Percentiles rank a stretch among this genome's conserved stretches.
phyloP scores from a whole-genome alignment of 768 basidiomycete species.

The Suillus decipiens region DNA sequence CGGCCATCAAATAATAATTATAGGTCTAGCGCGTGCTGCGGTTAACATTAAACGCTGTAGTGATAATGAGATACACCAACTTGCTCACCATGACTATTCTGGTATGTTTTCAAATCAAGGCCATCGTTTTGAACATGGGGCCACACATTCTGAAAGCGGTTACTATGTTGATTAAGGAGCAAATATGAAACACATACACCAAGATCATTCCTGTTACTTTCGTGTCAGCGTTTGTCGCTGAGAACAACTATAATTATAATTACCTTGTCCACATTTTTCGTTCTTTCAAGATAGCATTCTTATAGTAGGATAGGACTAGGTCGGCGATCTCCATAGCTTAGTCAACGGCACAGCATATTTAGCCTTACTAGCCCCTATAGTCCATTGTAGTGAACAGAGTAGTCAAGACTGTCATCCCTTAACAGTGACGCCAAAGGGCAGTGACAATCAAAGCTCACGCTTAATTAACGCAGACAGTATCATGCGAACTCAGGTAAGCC shows the following conservation, averaged over 20 bases:
- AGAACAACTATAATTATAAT: not conserved
- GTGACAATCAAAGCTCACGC: too few species aligned
- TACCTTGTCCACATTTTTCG: slow-evolving; percentile 49
- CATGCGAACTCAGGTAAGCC: too few species aligned
- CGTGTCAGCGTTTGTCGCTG: not conserved
- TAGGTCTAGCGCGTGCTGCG: slow-evolving; percentile 42
- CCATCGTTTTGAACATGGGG: slow-evolving; percentile 36
- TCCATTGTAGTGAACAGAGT: too few species aligned
- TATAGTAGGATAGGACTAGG: too few species aligned
- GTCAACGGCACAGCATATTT: too few species aligned
- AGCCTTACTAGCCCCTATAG: too few species aligned
- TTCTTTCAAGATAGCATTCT: slow-evolving; percentile 21
- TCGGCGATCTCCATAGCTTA: too few species aligned
- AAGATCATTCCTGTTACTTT: slow-evolving; percentile 24
- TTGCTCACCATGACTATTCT: slow-evolving; percentile 26
- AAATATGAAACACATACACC: slow-evolving; percentile 25
- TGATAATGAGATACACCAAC: slow-evolving; percentile 13
- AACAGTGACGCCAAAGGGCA: too few species aligned
- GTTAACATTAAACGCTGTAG: not conserved
- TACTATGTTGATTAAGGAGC: slow-evolving; percentile 19
- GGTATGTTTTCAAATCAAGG: slow-evolving; percentile 23
- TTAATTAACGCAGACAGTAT: too few species aligned
- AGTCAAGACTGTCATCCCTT: too few species aligned
- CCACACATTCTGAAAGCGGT: slow-evolving; percentile 31
- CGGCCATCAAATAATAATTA: slow-evolving; percentile 39